These are phyloP conservation scores for Lipomyces chichibuensis DNA, from an alignment of 805 yeast genomes.

Conservation along the genomic window DNA sequence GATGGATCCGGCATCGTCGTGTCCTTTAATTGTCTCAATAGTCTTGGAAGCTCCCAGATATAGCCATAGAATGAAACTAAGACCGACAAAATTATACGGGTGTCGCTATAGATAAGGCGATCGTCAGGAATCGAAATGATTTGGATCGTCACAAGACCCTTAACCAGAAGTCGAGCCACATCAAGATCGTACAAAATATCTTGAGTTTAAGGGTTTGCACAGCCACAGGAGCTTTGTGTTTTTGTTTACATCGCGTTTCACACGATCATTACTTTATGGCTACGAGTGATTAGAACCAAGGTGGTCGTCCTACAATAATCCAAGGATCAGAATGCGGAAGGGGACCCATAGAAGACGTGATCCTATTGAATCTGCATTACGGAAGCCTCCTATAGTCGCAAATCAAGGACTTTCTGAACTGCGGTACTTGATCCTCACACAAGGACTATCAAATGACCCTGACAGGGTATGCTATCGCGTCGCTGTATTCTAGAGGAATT, in stretches of 20 bases:
- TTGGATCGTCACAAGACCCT: background rate
- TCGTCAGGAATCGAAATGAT: background rate
- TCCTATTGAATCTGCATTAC: slow-evolving; percentile 24
- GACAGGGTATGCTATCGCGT: slow-evolving; percentile 11
- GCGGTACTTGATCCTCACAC: slow-evolving; percentile 31
- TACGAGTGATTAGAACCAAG: too few relatives aligned
- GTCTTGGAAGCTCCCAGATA: background rate
- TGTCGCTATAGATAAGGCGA: background rate
- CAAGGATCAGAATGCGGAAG: slow-evolving; percentile 3
- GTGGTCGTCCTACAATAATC: background rate
- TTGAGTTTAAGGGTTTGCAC: background rate
- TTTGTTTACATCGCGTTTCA: too few relatives aligned
- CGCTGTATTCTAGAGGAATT: background rate
- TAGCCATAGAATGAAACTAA: background rate
- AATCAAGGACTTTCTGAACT: slow-evolving; percentile 34
- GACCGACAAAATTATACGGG: background rate
- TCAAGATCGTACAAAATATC: too few relatives aligned
- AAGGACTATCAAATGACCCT: slow-evolving; percentile 31
- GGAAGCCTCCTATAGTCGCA: slow-evolving; percentile 24
- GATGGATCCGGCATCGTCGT: slow-evolving; percentile 30
- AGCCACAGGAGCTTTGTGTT: background rate
- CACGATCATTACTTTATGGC: too few relatives aligned
- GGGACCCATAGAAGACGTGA: slow-evolving; percentile 14
- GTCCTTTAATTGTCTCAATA: background rate
- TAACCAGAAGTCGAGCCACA: background rate